Percentiles rank a stretch among this genome's conserved stretches.
Evolutionary conservation across 495 filamentous ascomycete genomes (phyloP).

Genomic region (Penicillium paxilli): DNA sequence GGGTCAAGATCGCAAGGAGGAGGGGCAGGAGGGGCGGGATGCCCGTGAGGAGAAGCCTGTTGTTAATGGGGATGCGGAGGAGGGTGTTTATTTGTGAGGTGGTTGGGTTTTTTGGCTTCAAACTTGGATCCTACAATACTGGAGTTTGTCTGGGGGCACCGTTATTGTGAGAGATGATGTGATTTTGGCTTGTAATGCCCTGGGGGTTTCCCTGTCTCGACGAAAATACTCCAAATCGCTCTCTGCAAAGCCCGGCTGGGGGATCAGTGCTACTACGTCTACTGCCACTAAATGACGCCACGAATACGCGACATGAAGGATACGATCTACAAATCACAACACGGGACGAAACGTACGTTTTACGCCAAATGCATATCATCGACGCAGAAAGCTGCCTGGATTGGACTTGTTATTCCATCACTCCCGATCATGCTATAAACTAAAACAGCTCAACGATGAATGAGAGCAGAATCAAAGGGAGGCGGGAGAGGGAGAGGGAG

Average conservation of each 20-base stretch:
- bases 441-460: not conserved
- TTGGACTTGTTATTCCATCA: not conserved
- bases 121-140: too few relatives aligned
- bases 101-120: not conserved
- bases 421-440: not conserved
- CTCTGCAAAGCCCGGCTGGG: too few relatives aligned
- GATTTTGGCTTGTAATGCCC: too few relatives aligned
- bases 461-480: not conserved
- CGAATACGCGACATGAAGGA: not conserved
- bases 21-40: conserved; percentile 14
- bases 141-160: too few relatives aligned
- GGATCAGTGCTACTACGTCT: too few relatives aligned
- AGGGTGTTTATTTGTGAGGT: conserved; percentile 68
- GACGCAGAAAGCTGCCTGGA: not conserved
- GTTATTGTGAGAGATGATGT: too few relatives aligned
- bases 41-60: conserved; percentile 9
- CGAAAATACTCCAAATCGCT: too few relatives aligned
- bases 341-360: not conserved
- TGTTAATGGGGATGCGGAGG: conserved; percentile 48
- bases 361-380: not conserved
- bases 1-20: conserved; percentile 17
- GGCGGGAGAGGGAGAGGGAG: too few relatives aligned
- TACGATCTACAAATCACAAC: not conserved
- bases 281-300: too few relatives aligned
- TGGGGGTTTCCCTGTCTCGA: too few relatives aligned